Percentiles rank a stretch among this genome's conserved stretches.
Evolutionary conservation across 257 asterid genomes (phyloP).

Genomic region (Mentha longifolia): DNA sequence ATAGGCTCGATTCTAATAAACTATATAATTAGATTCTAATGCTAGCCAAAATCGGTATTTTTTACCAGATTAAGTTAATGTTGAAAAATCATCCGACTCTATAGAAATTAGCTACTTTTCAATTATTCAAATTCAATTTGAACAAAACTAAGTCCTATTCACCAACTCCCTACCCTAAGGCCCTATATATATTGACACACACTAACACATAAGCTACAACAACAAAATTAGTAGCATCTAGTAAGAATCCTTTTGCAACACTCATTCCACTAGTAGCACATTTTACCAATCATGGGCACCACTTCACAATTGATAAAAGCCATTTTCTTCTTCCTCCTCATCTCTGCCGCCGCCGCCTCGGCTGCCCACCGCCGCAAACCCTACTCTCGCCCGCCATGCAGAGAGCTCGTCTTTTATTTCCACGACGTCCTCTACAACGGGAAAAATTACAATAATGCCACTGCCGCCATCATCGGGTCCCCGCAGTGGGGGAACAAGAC

Average conservation of each 20-base stretch:
- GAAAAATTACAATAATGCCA: constrained; percentile 56
- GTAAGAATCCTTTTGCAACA: no score
- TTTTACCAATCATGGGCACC: constrained; percentile 25
- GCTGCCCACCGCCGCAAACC: constrained; percentile 17
- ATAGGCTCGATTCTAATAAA: no score
- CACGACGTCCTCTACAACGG: constrained; percentile 77
- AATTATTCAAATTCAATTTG: neutral
- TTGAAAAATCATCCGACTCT: neutral
- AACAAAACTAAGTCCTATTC: neutral
- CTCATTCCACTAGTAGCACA: neutral
- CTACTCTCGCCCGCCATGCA: constrained; percentile 21
- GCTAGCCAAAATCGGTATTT: no score
- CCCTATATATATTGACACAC: constrained; percentile 23
- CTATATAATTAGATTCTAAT: no score
- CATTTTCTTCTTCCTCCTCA: constrained; percentile 27
- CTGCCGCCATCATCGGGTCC: constrained; percentile 59
- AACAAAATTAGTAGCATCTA: no score
- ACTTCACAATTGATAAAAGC: neutral
- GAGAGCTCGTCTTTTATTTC: constrained; percentile 46
- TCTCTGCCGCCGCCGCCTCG: no score
- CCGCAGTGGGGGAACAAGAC: constrained; percentile 77
- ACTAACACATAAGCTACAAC: neutral
- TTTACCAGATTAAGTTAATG: no score
- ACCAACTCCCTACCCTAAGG: constrained; percentile 22
- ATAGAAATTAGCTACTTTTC: no score